These are phyloP conservation scores for Themeda triandra DNA, from an alignment of 176 grass and related monocot genomes.

Conservation along the genomic window DNA sequence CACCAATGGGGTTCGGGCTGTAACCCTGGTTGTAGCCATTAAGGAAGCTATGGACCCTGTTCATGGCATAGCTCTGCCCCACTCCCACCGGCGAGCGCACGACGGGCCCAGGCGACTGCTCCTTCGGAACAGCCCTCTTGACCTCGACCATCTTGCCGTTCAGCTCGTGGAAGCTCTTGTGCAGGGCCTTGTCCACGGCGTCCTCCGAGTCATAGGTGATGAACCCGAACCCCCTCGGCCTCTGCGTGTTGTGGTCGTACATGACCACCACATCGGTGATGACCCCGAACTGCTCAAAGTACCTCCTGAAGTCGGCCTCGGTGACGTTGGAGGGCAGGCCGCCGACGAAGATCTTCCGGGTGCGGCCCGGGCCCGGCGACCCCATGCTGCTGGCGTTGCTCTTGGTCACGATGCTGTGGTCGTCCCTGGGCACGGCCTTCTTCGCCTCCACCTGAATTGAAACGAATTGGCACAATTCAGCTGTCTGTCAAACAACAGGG, in stretches of 20 bases:
- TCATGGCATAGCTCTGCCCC: slow-evolving; percentile 51
- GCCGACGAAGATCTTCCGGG: neutral
- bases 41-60: slow-evolving; percentile 65
- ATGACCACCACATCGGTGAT: neutral
- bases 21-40: slow-evolving; percentile 72
- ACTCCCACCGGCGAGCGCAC: slow-evolving; percentile 51
- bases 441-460: neutral
- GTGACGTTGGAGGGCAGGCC: neutral
- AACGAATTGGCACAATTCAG: neutral
- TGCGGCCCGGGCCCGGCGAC: neutral
- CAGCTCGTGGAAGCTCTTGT: slow-evolving; percentile 87
- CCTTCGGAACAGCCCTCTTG: slow-evolving; percentile 91
- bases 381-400: neutral
- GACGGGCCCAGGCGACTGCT: slow-evolving; percentile 67
- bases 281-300: neutral
- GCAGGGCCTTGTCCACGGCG: slow-evolving; percentile 66
- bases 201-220: slow-evolving; percentile 76
- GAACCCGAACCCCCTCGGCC: neutral
- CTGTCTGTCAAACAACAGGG: too few species aligned
- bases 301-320: neutral
- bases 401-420: neutral
- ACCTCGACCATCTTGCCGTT: slow-evolving; percentile 98
- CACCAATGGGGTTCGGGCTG: slow-evolving; percentile 49
- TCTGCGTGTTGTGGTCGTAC: neutral
- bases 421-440: neutral